Evolutionary conservation across 495 filamentous ascomycete species (phyloP).

Genomic region (Penicillium cinerascens): DNA sequence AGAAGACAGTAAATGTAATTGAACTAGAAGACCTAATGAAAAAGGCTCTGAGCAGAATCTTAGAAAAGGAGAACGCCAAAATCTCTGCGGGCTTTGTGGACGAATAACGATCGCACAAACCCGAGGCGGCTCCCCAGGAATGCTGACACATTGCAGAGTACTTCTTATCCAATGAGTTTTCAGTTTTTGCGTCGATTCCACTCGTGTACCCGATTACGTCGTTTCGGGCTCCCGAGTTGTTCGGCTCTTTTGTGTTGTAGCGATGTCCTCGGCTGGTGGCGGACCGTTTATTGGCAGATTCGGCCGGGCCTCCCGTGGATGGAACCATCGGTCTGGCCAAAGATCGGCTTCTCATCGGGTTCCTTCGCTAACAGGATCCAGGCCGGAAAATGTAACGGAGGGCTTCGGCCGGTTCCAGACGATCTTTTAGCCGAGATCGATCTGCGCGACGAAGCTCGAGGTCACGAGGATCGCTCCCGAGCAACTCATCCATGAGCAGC

Average conservation of each 20-base stretch:
- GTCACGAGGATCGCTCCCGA: background rate
- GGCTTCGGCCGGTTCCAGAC: background rate
- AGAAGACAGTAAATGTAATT: background rate
- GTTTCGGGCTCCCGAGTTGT: background rate
- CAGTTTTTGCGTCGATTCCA: background rate
- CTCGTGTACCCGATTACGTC: background rate
- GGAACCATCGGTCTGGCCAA: background rate
- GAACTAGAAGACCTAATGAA: background rate
- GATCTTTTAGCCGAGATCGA: background rate
- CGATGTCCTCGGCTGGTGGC: background rate
- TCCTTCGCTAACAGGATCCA: background rate
- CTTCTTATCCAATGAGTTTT: background rate
- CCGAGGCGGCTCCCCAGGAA: background rate
- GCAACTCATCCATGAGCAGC: background rate
- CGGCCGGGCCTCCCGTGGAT: background rate
- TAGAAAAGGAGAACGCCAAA: background rate
- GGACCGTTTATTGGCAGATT: background rate
- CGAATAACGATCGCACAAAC: background rate
- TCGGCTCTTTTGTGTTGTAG: background rate
- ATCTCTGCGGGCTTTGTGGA: background rate
- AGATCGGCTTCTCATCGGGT: background rate
- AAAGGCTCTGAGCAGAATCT: background rate
- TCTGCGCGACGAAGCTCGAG: background rate
- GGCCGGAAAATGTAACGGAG: background rate
- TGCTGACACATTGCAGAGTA: constrained; percentile 9